These are phyloP conservation scores for Rhodomyrtus psidioides DNA, from an alignment of 441 rosid genomes.

Conservation along the genomic window DNA sequence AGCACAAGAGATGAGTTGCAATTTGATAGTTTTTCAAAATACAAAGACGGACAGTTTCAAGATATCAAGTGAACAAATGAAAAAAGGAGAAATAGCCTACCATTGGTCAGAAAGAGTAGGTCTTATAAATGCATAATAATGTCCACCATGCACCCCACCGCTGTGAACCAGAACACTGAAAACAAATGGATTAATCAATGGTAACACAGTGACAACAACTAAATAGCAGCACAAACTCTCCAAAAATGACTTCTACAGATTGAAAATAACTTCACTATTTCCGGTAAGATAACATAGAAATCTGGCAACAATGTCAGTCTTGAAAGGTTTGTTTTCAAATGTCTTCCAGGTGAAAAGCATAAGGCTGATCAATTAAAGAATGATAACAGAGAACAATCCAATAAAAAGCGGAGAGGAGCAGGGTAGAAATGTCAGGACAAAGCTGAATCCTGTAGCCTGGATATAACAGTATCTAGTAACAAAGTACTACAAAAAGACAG, in stretches of 20 bases:
- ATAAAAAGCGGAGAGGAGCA: neutral
- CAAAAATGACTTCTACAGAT: neutral
- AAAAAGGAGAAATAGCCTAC: neutral
- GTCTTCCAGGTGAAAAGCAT: neutral
- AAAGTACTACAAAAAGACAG: neutral
- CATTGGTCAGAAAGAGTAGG: conserved; percentile 14
- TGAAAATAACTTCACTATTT: neutral
- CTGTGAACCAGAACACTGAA: conserved; percentile 14
- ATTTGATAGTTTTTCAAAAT: neutral
- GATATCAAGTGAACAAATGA: no score
- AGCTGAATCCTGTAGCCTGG: neutral
- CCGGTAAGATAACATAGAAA: neutral
- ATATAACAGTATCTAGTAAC: neutral
- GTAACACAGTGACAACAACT: neutral
- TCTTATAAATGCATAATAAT: conserved; percentile 12
- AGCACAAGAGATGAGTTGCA: neutral
- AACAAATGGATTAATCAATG: neutral
- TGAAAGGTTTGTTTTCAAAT: neutral
- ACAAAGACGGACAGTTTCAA: neutral
- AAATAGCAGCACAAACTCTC: neutral
- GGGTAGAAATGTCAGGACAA: neutral
- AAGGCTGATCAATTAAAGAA: neutral
- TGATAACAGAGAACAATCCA: neutral
- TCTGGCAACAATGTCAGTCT: neutral
- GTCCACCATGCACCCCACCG: conserved; percentile 11